Conservation (phyloP, 1,139 yeast species). For the Scheffersomyces titani region DNA sequence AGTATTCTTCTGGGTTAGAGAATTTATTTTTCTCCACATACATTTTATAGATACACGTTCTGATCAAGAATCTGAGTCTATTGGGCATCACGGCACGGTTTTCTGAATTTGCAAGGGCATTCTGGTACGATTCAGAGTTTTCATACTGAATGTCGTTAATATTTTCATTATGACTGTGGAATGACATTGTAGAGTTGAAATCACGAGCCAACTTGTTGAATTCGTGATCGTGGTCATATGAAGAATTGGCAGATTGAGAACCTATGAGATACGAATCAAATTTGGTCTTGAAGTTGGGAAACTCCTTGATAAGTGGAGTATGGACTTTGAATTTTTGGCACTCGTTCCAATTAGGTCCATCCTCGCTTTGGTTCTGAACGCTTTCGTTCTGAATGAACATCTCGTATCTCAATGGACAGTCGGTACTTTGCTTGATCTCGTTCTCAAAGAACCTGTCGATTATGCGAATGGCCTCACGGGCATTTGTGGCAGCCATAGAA, state of each 20-base stretch:
- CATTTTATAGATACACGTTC: constrained; percentile 52
- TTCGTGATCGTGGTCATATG: constrained; percentile 3
- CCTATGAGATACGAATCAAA: constrained; percentile 33
- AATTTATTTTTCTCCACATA: constrained; percentile 31
- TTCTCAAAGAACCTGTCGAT: constrained; percentile 45
- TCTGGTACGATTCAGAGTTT: constrained; percentile 28
- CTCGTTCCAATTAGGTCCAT: constrained; percentile 51
- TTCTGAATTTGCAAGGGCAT: constrained; percentile 30
- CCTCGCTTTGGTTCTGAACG: constrained; percentile 43
- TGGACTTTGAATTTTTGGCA: constrained; percentile 47
- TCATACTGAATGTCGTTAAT: constrained; percentile 36
- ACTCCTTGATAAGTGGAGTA: constrained; percentile 47
- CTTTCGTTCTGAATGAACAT: constrained; percentile 36
- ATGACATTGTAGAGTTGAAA: constrained; percentile 8
- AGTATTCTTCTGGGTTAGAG: constrained; percentile 25
- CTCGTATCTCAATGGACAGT: constrained; percentile 17
- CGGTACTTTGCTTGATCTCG: constrained; percentile 9
- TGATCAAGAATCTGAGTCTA: constrained; percentile 48
- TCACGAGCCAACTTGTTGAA: constrained; percentile 9
- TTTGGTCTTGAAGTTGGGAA: constrained; percentile 44
- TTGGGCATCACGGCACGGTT: constrained; percentile 49
- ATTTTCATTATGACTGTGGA: constrained; percentile 10
- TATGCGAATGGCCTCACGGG: constrained; percentile 57
- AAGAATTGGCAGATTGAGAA: constrained; percentile 3
- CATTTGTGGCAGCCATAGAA: constrained; percentile 56